Base-by-base conservation (phyloP, 2,329 filamentous ascomycete genomes). In the Coniosporium uncinatum region DNA sequence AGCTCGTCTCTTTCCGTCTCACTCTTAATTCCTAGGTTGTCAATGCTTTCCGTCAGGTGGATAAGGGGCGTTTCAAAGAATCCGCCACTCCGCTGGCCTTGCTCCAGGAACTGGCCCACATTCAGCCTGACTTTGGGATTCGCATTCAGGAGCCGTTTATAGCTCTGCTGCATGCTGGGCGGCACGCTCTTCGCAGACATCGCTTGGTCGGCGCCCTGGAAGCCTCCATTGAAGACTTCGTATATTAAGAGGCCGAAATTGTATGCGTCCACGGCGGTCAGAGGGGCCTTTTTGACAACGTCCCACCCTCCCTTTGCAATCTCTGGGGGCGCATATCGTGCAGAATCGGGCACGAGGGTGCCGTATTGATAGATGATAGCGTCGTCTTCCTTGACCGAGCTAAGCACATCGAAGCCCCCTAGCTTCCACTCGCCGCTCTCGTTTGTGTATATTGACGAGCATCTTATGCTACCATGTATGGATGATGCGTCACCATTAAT, bases 351-450 rank as follows among this genome's bases (percentile, higher is more conserved):
- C 4, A 95, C 78, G 14, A 95, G 68, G 53, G 87, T 89, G 45
- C 90, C 91, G 57, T 90, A 94, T 47, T 88, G 83, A 58, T 94
- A 96, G 56, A 98, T 90, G 37, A 95, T 74, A 8, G 90, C 88
- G 52, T 97, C 88, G 46, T 97, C 90, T 43, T 97, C 93, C 55
- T 96, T 97, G 67, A 97, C 83, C 29, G 85, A 96, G 65, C 90
- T 97, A 44, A 97, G 64, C 4, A 95, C 78, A 51, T 98, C 93
- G 52, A 98, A 95, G 1, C 93, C 93, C 17, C 85, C 90, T 2
- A 98, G 70, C 57, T 94, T 97, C 93, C 93, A 98, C 66, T 98
- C 93, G 43, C 93, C 93, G 56, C 93, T 96, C 58, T 97, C 91
- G 46, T 88, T 89, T 4, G 88, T 93, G 63, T 90, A 98, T 49